These are phyloP conservation scores for Stylosanthes scabra DNA, from an alignment of 331 rosid genomes.

Conservation along the genomic window DNA sequence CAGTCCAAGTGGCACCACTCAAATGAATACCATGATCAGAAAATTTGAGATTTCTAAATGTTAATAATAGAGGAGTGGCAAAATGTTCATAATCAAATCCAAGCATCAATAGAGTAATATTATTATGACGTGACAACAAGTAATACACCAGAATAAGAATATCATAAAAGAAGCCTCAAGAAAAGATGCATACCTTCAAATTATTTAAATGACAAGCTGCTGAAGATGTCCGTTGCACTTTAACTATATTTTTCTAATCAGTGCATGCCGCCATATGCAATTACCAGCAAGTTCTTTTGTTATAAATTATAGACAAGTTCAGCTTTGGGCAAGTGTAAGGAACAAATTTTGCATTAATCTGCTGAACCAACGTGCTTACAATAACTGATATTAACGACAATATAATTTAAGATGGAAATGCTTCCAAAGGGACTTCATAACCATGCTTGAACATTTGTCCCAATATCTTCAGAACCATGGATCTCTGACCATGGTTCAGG, in stretches of 20 bases:
- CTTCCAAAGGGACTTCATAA: slow-evolving; percentile 57
- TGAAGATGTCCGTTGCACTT: slow-evolving; percentile 20
- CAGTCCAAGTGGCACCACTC: background rate
- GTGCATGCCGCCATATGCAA: slow-evolving; percentile 11
- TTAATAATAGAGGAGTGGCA: background rate
- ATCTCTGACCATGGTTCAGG: slow-evolving; percentile 46
- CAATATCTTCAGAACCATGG: slow-evolving; percentile 61
- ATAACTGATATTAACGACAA: slow-evolving; percentile 32
- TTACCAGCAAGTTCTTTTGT: slow-evolving; percentile 19
- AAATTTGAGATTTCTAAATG: background rate
- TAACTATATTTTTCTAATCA: slow-evolving; percentile 23
- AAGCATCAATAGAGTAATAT: slow-evolving; percentile 14
- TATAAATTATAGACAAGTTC: slow-evolving; percentile 6
- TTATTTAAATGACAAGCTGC: slow-evolving; percentile 23
- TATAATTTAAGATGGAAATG: slow-evolving; percentile 48
- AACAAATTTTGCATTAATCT: slow-evolving; percentile 25
- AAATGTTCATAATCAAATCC: slow-evolving; percentile 15
- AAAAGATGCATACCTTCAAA: slow-evolving; percentile 43
- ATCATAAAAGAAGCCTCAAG: slow-evolving; percentile 19
- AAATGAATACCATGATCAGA: background rate
- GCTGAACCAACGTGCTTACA: slow-evolving; percentile 23
- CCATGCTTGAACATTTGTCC: slow-evolving; percentile 84
- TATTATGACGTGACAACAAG: background rate
- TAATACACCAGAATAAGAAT: background rate
- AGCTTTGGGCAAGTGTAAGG: slow-evolving; percentile 12